Percentiles rank a stretch among this genome's conserved stretches.
Conservation (phyloP, 2,329 filamentous ascomycete species). For the Ceratocystis cubensis region DNA sequence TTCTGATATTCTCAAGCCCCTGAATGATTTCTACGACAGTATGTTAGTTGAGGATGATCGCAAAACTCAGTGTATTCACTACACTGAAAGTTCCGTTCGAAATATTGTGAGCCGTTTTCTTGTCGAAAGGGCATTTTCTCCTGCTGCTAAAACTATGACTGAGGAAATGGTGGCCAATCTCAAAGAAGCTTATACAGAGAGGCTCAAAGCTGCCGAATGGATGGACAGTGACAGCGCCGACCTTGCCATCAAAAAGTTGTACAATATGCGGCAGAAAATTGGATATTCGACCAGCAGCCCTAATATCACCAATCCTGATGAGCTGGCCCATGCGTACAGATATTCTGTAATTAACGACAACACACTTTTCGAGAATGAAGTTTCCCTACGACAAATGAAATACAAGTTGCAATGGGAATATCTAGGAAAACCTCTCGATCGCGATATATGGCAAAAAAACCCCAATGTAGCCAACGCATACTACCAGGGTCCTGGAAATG, state of each 20-base stretch:
- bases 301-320: slow-evolving; percentile 45
- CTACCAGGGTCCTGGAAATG: slow-evolving; percentile 51
- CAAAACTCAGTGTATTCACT: slow-evolving; percentile 51
- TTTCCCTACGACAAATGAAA: slow-evolving; percentile 39
- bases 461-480: slow-evolving; percentile 53
- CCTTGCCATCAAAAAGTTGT: slow-evolving; percentile 50
- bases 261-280: slow-evolving; percentile 56
- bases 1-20: slow-evolving; percentile 46
- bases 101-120: slow-evolving; percentile 64
- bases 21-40: slow-evolving; percentile 46
- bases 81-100: slow-evolving; percentile 45
- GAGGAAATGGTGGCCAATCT: slow-evolving; percentile 60
- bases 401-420: slow-evolving; percentile 42
- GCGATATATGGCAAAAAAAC: slow-evolving; percentile 48
- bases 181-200: slow-evolving; percentile 51
- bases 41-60: slow-evolving; percentile 48
- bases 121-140: slow-evolving; percentile 53
- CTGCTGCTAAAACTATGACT: slow-evolving; percentile 52
- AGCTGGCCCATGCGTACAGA: slow-evolving; percentile 45
- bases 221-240: slow-evolving; percentile 50
- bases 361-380: slow-evolving; percentile 45
- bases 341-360: slow-evolving; percentile 38
- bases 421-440: slow-evolving; percentile 47
- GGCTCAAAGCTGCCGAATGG: slow-evolving; percentile 47
- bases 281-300: slow-evolving; percentile 53